These are phyloP conservation scores for Botrytis sinoallii DNA, from an alignment of 2,329 filamentous ascomycete species.

Conservation along the genomic window DNA sequence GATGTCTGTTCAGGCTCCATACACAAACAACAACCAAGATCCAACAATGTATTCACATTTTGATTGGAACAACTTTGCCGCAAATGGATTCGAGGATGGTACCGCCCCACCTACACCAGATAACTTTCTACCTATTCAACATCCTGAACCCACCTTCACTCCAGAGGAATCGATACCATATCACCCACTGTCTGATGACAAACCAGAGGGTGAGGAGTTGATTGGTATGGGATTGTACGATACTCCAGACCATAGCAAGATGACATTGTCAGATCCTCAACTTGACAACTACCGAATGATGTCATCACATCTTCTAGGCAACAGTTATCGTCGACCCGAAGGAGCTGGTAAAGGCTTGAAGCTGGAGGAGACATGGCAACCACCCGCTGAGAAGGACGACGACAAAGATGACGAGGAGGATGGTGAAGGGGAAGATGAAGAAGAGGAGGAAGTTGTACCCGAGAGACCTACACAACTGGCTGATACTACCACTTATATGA, in stretches of 20 bases:
- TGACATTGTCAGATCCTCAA: constrained; percentile 43
- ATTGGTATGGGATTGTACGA: constrained; percentile 84
- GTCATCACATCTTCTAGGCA: constrained; percentile 53
- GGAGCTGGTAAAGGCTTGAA: constrained; percentile 71
- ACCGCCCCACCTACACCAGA: constrained; percentile 60
- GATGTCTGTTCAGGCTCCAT: constrained; percentile 21
- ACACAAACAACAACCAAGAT: constrained; percentile 26
- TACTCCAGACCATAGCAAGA: constrained; percentile 55
- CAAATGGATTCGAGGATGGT: constrained; percentile 44
- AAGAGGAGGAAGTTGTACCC: constrained; percentile 21
- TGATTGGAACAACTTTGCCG: constrained; percentile 48
- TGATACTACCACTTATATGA: not conserved
- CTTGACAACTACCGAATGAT: constrained; percentile 52
- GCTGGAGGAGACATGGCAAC: constrained; percentile 77
- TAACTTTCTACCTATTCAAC: constrained; percentile 52
- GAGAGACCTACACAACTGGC: not conserved
- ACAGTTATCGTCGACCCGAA: constrained; percentile 45
- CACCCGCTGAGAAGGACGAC: constrained; percentile 56
- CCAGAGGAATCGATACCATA: constrained; percentile 51
- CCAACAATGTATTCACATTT: constrained; percentile 36
- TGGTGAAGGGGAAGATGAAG: constrained; percentile 33
- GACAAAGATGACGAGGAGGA: constrained; percentile 50
- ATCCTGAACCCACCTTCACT: constrained; percentile 45
- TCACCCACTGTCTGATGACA: constrained; percentile 51
- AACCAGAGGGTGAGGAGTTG: constrained; percentile 64